Percentiles rank a stretch among this genome's conserved stretches.
phyloP scores from a whole-genome alignment of 1,139 yeast genomes.

The Candida glucosophila region DNA sequence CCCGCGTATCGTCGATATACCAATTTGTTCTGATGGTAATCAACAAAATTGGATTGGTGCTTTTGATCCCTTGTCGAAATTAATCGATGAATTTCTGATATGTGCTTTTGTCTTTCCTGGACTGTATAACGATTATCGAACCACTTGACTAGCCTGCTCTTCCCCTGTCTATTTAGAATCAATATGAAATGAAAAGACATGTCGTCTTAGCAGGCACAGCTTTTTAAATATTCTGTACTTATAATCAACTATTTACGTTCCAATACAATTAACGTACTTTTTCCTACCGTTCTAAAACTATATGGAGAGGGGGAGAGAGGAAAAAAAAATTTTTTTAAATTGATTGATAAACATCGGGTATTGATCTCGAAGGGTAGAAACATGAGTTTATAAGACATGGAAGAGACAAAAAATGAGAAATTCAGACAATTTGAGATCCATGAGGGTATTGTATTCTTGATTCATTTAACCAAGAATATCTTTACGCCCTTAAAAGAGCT shows the following conservation, averaged over 20 bases:
- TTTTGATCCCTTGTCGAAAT: conserved; percentile 80
- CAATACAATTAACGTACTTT: not conserved
- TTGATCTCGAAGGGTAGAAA: too few relatives aligned
- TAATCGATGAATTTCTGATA: conserved; percentile 69
- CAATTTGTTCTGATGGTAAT: conserved; percentile 63
- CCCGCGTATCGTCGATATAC: conserved; percentile 93
- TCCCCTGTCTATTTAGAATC: conserved; percentile 90
- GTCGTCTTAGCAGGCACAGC: not conserved
- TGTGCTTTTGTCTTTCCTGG: conserved; percentile 46
- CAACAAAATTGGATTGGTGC: conserved; percentile 72
- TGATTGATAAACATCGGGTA: too few relatives aligned
- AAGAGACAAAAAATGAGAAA: conserved; percentile 6
- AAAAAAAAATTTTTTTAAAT: too few relatives aligned
- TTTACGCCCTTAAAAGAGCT: conserved; percentile 27
- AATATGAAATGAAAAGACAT: conserved; percentile 77
- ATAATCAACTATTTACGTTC: not conserved
- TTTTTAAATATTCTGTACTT: not conserved
- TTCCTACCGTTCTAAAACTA: too few relatives aligned
- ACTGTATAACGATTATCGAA: conserved; percentile 31
- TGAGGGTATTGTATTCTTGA: conserved; percentile 56
- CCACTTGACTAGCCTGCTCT: conserved; percentile 81
- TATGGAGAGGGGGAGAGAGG: too few relatives aligned
- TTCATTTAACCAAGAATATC: conserved; percentile 50
- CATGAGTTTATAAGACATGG: conserved; percentile 12
- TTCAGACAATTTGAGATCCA: conserved; percentile 40